Evolutionary conservation across 108 stramenopile species (phyloP), one percentile per base, ranked within the genome.

Genomic region (Aurantiochytrium sp.): DNA sequence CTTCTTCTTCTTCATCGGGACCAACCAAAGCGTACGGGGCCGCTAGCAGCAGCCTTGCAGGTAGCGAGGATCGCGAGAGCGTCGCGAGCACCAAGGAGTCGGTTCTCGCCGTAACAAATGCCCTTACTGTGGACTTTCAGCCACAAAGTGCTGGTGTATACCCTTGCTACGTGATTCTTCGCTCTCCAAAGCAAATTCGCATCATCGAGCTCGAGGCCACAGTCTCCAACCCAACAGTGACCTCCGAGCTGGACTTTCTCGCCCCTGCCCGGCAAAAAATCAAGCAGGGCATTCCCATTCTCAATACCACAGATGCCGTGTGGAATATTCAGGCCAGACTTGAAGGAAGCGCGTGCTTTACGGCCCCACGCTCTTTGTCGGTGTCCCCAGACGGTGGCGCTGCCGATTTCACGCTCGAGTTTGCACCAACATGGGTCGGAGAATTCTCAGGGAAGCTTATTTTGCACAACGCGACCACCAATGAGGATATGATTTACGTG

Each of bases 211-310:
- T 95, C 16, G 29, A 60, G 19, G 91, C 71, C 35, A 69, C 35
- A 42, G 91, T 93, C 60, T 59, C 64, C 28, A 49, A 90, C 44
- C 88, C 92, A n/a, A 87, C 88, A 5, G 87, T 72, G 45, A 60
- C 43, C 42, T 90, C 93, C n/a, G 73, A 51, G 51, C 72, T 95
- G 49, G 90, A 92, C 25, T 93, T 95, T 89, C 55, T 49, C 35
- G 91, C 91, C 5, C 93, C 92, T n/a, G 94, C 94, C 12, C 91
- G 94, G 0, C 90, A 92, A 55, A 72, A 19, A 23, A 88, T 93
- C 49, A 64, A 29, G 49, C 94, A 95, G 64, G 87, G 91, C 60
- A 88, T 95, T 5, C 94, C 94, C 51, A 60, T 95, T 44, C 53
- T 89, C 53, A 95, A 95, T 91, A 90, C 83, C 28, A 60, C 93